Evolutionary conservation across 768 basidiomycete species (phyloP).

Genomic region (Auricularia sp.): DNA sequence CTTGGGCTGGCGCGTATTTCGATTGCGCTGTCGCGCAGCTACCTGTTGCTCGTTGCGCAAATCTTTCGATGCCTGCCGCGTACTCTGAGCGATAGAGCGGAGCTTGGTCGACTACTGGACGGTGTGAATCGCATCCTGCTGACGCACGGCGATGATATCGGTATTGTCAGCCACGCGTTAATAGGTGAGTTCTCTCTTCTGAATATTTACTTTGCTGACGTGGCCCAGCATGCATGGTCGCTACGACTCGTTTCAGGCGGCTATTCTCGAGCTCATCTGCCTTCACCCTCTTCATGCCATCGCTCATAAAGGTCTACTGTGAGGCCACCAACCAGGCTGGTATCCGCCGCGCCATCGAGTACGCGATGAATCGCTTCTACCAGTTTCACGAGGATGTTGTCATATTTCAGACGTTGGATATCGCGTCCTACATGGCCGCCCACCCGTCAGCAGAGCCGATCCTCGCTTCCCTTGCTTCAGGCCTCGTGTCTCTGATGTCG

Average conservation of each 20-base stretch:
- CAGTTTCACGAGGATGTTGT: conserved; percentile 64
- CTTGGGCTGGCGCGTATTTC: conserved; percentile 36
- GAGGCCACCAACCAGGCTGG: conserved; percentile 46
- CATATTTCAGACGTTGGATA: conserved; percentile 62
- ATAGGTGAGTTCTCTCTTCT: conserved; percentile 41
- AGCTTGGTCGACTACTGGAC: conserved; percentile 56
- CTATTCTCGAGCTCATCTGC: conserved; percentile 62
- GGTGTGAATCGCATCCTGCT: conserved; percentile 62
- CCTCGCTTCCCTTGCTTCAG: conserved; percentile 41
- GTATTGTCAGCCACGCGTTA: conserved; percentile 64
- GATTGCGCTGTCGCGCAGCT: conserved; percentile 53
- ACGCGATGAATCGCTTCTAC: conserved; percentile 60
- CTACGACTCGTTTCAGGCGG: conserved; percentile 66
- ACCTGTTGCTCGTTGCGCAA: conserved; percentile 57
- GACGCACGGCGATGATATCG: conserved; percentile 59
- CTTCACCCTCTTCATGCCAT: conserved; percentile 67
- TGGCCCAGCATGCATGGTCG: conserved; percentile 53
- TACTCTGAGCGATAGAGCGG: conserved; percentile 57
- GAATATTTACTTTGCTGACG: background rate
- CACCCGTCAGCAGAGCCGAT: conserved; percentile 33
- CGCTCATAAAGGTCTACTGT: conserved; percentile 57
- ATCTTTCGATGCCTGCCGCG: conserved; percentile 63
- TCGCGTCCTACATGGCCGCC: conserved; percentile 43
- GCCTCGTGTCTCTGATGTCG: conserved; percentile 47
- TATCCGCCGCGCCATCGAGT: conserved; percentile 60